Percentiles rank a stretch among this genome's conserved stretches.
Evolutionary conservation across 73 alveolate species (phyloP).

Genomic region (Durusdinium trenchii): DNA sequence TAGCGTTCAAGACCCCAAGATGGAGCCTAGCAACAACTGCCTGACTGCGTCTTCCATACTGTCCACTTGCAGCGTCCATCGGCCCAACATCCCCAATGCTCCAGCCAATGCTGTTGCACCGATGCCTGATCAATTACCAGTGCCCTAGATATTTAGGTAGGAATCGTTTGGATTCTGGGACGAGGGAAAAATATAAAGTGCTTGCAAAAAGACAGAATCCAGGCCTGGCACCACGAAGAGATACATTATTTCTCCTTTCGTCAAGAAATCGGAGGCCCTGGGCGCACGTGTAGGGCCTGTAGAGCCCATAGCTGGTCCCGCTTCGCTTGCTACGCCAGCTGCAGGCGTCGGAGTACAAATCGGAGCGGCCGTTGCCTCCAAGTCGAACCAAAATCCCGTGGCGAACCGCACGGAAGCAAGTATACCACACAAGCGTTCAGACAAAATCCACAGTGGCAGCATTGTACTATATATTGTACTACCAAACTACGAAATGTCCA

Average conservation of each 20-base stretch:
- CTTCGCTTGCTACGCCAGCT: not conserved
- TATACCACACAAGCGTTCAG: too few species aligned
- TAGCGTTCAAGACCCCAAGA: too few species aligned
- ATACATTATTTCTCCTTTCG: constrained; percentile 76
- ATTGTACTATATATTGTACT: too few species aligned
- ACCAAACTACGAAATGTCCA: too few species aligned
- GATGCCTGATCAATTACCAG: not conserved
- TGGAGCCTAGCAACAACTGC: constrained; percentile 9
- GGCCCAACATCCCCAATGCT: not conserved
- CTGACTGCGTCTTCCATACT: constrained; percentile 74
- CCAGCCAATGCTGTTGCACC: constrained; percentile 50
- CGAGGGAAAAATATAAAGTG: not conserved
- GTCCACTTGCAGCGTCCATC: constrained; percentile 66
- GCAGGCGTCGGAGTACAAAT: not conserved
- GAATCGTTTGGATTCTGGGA: not conserved
- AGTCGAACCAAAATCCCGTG: too few species aligned
- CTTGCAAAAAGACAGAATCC: not conserved
- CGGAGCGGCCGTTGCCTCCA: not conserved
- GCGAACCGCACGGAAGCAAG: too few species aligned
- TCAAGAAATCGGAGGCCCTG: constrained; percentile 53
- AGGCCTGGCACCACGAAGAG: constrained; percentile 90
- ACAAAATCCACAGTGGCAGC: too few species aligned
- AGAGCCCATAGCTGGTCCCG: not conserved
- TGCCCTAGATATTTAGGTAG: not conserved
- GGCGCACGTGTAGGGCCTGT: constrained; percentile 36